Base-by-base conservation (phyloP, 768 basidiomycete genomes). In the Agaricus subrufescens region DNA sequence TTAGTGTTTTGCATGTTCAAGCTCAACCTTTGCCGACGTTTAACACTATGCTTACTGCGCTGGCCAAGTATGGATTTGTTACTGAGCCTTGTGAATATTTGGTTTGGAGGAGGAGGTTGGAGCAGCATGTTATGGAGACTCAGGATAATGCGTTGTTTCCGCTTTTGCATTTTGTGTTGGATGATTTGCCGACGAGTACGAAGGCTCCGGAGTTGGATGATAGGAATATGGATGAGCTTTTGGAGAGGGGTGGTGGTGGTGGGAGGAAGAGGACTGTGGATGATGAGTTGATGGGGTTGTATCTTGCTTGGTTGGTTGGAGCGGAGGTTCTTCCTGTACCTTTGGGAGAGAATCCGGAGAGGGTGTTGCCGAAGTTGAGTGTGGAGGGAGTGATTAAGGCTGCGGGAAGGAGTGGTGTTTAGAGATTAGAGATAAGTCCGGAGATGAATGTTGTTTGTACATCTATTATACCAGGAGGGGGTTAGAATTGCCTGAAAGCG, bases 61-160 rank as follows among this genome's bases (percentile, higher is more conserved):
- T 99, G 19, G 66, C 74, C 1, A 76, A 73, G 31, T 96, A 95
- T 67, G 97, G 97, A 3, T 99, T 89, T 75, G 66, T 75, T 14
- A 87, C 88, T 5, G 71, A 80, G 60, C 80, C 82, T 59, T 89
- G 89, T 66, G 95, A 97, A 65, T 99, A 99, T 72, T 71, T 98
- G 54, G 73, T 84, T 3, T 99, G 97, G 97, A 81, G 97, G 39
- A 83, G 88, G 19, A 86, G 85, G 67, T 83, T 99, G 59, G 97
- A 99, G 69, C 89, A 89, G 63, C 96, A 98, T 67, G 96, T 96
- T 46, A 87, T 97, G 77, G 89, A 93, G 54, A 84, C 81, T 7
- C 91, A 95, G 67, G 96, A 98, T 69, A 98, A 99, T 61, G 97
- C 97, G 1, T 79, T 99, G 44, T 98, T 95, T 82, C 97, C 97